Evolutionary conservation across 2,329 filamentous ascomycete genomes (phyloP).

Genomic region (Aulographum hederae): DNA sequence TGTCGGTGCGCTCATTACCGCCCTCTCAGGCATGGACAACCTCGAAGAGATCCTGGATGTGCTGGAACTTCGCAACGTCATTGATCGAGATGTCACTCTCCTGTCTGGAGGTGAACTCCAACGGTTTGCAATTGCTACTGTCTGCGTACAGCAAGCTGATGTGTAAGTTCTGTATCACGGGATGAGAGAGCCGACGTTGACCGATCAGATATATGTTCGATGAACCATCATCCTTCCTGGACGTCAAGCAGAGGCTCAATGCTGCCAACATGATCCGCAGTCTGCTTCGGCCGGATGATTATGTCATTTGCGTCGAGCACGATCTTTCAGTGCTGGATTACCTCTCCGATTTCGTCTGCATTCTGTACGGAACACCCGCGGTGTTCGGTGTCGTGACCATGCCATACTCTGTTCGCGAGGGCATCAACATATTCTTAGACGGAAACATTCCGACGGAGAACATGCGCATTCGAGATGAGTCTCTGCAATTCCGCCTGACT

Average conservation of each 20-base stretch:
- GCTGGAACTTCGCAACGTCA: conserved; percentile 74
- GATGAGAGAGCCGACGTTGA: conserved; percentile 5
- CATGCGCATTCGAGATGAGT: conserved; percentile 93
- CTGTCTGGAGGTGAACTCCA: conserved; percentile 97
- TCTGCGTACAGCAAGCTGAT: conserved; percentile 90
- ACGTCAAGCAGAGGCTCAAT: conserved; percentile 96
- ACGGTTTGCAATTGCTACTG: conserved; percentile 89
- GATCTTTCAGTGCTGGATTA: conserved; percentile 97
- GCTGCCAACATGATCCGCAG: conserved; percentile 86
- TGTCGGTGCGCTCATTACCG: conserved; percentile 62
- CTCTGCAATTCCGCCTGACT: conserved; percentile 82
- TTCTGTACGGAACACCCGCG: conserved; percentile 87
- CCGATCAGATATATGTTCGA: conserved; percentile 98
- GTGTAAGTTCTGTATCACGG: too few species aligned
- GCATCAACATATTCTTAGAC: conserved; percentile 98
- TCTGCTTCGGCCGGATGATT: conserved; percentile 73
- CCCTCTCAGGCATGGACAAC: conserved; percentile 61
- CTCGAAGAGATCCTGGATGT: conserved; percentile 64
- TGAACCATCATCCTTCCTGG: conserved; percentile 94
- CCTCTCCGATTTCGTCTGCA: conserved; percentile 94
- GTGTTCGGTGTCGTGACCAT: conserved; percentile 96
- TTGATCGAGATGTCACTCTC: conserved; percentile 75
- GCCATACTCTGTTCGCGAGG: conserved; percentile 89
- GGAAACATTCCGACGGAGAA: conserved; percentile 98
- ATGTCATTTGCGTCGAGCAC: conserved; percentile 98